A percentile compares a stretch with the other conserved stretches of the same genome.
Evolutionary conservation across 371 early-diverging fungal genomes (phyloP).

Genomic region (Blakeslea trispora): DNA sequence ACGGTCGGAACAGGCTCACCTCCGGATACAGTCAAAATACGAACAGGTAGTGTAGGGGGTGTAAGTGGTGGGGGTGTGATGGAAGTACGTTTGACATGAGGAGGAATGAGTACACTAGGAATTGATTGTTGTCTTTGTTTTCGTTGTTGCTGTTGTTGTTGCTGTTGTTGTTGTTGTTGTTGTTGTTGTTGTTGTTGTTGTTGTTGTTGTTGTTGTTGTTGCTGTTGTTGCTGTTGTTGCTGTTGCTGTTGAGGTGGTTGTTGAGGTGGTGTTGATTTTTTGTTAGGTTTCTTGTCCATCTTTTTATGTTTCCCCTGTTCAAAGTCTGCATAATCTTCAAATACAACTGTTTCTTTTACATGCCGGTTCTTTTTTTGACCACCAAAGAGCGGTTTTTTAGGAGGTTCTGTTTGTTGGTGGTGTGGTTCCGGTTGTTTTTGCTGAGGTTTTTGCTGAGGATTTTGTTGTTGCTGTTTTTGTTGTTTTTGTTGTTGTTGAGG

Average conservation of each 20-base stretch:
- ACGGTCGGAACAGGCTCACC: conserved; percentile 56
- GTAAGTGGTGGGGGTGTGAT: background rate
- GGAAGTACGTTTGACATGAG: conserved; percentile 27
- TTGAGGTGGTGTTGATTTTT: background rate
- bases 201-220: too few relatives aligned
- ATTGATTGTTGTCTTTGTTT: conserved; percentile 11
- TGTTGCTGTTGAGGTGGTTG: too few relatives aligned
- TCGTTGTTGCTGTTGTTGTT: too few relatives aligned
- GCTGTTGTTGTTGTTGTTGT: too few relatives aligned
- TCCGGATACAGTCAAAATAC: conserved; percentile 57
- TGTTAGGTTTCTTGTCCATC: conserved; percentile 1
- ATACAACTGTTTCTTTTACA: conserved; percentile 13
- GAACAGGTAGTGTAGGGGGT: too few relatives aligned
- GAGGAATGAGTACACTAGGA: conserved; percentile 34
- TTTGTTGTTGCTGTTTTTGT: too few relatives aligned
- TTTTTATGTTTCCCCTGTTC: conserved; percentile 15
- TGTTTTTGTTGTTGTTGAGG: background rate
- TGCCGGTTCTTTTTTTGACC: conserved; percentile 2
- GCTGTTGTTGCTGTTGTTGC: too few relatives aligned
- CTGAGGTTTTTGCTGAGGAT: background rate
- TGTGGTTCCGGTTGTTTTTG: background rate
- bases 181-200: too few relatives aligned
- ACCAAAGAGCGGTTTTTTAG: conserved; percentile 13
- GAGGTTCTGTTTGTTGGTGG: background rate
- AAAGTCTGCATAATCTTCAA: conserved; percentile 23